Conservation (phyloP, 352 stramenopile genomes). For the Phytopythium boreale region DNA sequence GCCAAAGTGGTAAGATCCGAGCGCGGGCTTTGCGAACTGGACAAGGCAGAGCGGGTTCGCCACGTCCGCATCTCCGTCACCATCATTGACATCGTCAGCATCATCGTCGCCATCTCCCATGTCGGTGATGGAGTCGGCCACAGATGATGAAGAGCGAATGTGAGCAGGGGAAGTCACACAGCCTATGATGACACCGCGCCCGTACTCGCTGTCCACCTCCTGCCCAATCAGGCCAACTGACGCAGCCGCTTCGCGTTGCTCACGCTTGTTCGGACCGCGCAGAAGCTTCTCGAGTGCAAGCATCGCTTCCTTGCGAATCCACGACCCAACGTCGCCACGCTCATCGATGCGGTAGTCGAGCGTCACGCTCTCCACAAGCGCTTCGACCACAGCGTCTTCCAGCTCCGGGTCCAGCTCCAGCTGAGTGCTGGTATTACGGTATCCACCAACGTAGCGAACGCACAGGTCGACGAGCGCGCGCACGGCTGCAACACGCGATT, state of each 20-base stretch:
- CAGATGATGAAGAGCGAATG: neutral
- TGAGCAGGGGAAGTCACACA: constrained; percentile 19
- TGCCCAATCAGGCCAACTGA: constrained; percentile 32
- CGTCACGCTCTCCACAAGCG: constrained; percentile 84
- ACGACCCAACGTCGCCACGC: constrained; percentile 97
- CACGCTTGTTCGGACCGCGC: constrained; percentile 29
- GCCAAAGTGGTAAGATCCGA: constrained; percentile 77
- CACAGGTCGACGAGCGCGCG: constrained; percentile 87
- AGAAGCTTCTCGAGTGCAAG: constrained; percentile 84
- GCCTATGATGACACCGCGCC: constrained; percentile 37
- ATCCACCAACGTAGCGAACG: constrained; percentile 28
- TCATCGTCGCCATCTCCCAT: constrained; percentile 20
- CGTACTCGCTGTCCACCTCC: constrained; percentile 33
- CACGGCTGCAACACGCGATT: constrained; percentile 95
- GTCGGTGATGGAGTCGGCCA: constrained; percentile 12
- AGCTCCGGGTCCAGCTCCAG: constrained; percentile 29
- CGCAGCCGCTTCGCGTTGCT: constrained; percentile 24
- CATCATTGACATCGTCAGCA: constrained; percentile 16
- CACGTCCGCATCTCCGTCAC: neutral
- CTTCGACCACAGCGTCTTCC: constrained; percentile 67
- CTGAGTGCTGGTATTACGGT: constrained; percentile 23
- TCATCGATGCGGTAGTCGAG: constrained; percentile 97
- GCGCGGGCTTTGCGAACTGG: constrained; percentile 50
- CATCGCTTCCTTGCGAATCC: constrained; percentile 95
- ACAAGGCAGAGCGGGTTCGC: constrained; percentile 49